Percentiles rank a stretch among this genome's conserved stretches.
Evolutionary conservation across 208 protist species (phyloP).

Genomic region (Leishmania major): DNA sequence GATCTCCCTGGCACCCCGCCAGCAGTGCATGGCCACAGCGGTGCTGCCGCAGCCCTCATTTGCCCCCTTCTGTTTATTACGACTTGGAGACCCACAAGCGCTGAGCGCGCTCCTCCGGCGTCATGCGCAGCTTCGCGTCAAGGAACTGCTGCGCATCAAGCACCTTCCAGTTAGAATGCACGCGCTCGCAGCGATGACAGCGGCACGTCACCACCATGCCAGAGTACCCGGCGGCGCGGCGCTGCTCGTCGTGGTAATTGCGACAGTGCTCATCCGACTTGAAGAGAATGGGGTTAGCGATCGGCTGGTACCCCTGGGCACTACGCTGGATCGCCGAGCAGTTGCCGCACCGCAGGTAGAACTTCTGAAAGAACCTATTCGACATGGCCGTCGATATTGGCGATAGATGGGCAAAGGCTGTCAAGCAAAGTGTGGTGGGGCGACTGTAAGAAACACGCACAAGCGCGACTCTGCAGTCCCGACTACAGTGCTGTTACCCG

Average conservation of each 20-base stretch:
- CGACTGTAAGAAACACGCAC: too few species aligned
- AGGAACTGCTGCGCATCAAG: slow-evolving; percentile 75
- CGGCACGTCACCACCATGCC: slow-evolving; percentile 61
- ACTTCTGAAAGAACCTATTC: slow-evolving; percentile 84
- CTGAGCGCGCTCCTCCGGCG: slow-evolving; percentile 38
- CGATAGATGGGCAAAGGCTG: background rate
- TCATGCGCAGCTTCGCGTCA: slow-evolving; percentile 68
- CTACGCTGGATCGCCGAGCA: slow-evolving; percentile 68
- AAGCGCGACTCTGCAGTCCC: background rate
- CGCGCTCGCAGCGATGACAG: slow-evolving; percentile 64
- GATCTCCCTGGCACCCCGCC: background rate
- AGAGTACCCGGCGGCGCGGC: slow-evolving; percentile 52
- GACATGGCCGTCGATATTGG: slow-evolving; percentile 38
- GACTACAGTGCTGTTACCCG: background rate
- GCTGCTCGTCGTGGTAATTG: slow-evolving; percentile 81
- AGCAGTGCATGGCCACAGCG: background rate
- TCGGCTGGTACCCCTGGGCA: slow-evolving; percentile 79
- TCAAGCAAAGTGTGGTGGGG: background rate
- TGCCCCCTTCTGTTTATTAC: background rate
- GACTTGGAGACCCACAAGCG: slow-evolving; percentile 28
- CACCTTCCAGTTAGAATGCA: slow-evolving; percentile 81
- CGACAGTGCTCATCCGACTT: slow-evolving; percentile 82
- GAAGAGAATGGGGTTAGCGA: slow-evolving; percentile 89
- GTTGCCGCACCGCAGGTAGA: slow-evolving; percentile 73
- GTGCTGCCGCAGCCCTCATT: background rate